These are phyloP conservation scores for Malus hybrid DNA, from an alignment of 331 rosid genomes.

Conservation along the genomic window DNA sequence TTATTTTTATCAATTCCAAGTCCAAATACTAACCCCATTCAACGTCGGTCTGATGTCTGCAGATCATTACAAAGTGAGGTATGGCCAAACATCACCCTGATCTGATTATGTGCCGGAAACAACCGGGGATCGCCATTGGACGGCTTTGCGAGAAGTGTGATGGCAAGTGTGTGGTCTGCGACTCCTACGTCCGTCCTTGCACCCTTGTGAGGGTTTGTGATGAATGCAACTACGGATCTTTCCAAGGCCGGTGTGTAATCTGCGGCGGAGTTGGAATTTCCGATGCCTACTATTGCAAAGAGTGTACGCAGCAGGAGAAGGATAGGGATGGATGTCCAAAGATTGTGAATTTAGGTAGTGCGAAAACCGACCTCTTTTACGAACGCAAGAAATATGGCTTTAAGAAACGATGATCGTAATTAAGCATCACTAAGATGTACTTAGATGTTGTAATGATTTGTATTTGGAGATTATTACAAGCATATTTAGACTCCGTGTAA, in stretches of 20 bases:
- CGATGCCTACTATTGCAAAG: constrained; percentile 78
- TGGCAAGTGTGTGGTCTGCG: constrained; percentile 51
- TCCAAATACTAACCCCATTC: background rate
- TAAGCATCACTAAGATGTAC: background rate
- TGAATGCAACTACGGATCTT: constrained; percentile 60
- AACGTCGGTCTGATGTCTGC: background rate
- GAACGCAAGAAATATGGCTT: constrained; percentile 88
- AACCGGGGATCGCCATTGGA: constrained; percentile 51
- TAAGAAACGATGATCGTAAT: constrained; percentile 56
- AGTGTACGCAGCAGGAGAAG: constrained; percentile 71
- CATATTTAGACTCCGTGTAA: too few species aligned
- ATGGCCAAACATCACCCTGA: constrained; percentile 59
- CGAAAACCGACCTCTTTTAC: constrained; percentile 76
- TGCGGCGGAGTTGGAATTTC: constrained; percentile 85
- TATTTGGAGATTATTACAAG: background rate
- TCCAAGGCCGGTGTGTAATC: constrained; percentile 77
- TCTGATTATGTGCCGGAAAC: constrained; percentile 53
- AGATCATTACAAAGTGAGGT: background rate
- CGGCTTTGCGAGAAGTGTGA: constrained; percentile 56
- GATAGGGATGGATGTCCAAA: constrained; percentile 75
- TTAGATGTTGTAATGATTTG: background rate
- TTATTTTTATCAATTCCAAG: background rate
- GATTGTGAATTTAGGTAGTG: constrained; percentile 83
- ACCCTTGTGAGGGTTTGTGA: constrained; percentile 50
- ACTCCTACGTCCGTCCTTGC: constrained; percentile 44